These are phyloP conservation scores for Alternaria infectoria DNA, from an alignment of 2,329 filamentous ascomycete species.

Conservation along the genomic window DNA sequence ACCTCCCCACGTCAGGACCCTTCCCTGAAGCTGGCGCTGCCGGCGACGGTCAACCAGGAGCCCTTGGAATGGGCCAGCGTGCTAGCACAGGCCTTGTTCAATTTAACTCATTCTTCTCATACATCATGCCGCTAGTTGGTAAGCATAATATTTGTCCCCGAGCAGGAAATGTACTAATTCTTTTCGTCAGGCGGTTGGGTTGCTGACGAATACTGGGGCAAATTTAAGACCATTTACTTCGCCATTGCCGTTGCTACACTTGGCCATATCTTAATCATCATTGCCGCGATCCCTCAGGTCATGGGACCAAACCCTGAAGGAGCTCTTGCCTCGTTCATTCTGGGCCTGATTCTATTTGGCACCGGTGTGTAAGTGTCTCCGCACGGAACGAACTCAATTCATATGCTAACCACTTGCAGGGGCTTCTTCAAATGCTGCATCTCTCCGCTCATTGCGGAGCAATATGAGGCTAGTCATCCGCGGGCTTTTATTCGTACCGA, in stretches of 20 bases:
- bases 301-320: constrained; percentile 40
- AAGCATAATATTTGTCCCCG: constrained; percentile 15
- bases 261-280: constrained; percentile 60
- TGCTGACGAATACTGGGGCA: constrained; percentile 65
- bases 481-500: constrained; percentile 58
- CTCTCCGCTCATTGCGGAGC: constrained; percentile 72
- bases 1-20: constrained; percentile 55
- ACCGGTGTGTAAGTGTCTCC: constrained; percentile 36
- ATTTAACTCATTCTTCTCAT: constrained; percentile 31
- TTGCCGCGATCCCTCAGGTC: constrained; percentile 58
- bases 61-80: constrained; percentile 35
- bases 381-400: background rate
- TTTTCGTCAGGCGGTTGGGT: constrained; percentile 62
- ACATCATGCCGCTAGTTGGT: constrained; percentile 32
- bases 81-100: constrained; percentile 32
- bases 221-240: constrained; percentile 63
- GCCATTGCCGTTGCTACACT: constrained; percentile 64
- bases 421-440: constrained; percentile 51
- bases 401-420: background rate
- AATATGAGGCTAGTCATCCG: constrained; percentile 64
- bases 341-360: constrained; percentile 53
- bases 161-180: constrained; percentile 30
- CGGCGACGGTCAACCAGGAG: constrained; percentile 37
- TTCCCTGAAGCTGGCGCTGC: constrained; percentile 56
- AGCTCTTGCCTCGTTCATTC: constrained; percentile 56